A percentile compares a stretch with the other conserved stretches of the same genome.
Conservation (phyloP, 1,284 basidiomycete genomes). For the Mycena sp. region DNA sequence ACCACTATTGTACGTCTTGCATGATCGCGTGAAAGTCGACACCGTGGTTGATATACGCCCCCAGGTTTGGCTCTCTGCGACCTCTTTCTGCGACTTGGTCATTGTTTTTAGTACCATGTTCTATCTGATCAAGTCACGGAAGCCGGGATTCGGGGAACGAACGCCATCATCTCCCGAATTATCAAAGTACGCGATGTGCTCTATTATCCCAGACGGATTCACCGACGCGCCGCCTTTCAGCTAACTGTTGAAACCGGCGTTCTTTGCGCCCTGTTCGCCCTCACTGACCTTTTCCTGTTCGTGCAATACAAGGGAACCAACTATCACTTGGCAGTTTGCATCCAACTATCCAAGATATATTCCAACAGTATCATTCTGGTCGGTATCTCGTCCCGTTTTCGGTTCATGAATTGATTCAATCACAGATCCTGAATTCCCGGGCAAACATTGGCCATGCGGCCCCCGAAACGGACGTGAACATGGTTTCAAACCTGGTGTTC, state of each 20-base stretch:
- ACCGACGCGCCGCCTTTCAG: background rate
- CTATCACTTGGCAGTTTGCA: constrained; percentile 27
- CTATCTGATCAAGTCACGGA: background rate
- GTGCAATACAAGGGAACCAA: constrained; percentile 20
- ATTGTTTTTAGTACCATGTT: background rate
- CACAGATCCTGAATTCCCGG: constrained; percentile 19
- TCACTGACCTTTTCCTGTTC: constrained; percentile 22
- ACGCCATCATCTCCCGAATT: constrained; percentile 11
- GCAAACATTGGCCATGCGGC: constrained; percentile 6
- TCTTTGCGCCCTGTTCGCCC: constrained; percentile 19
- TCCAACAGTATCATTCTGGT: constrained; percentile 30
- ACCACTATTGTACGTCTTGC: background rate
- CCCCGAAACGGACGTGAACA: too few species aligned
- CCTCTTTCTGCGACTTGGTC: background rate
- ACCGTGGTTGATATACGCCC: background rate
- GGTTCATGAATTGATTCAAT: background rate
- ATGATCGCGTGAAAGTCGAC: background rate
- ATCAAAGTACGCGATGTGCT: constrained; percentile 1
- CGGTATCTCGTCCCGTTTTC: background rate
- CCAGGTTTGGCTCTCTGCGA: background rate
- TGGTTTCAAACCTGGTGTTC: too few species aligned
- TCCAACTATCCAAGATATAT: constrained; percentile 28
- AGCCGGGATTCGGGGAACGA: background rate
- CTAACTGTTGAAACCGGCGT: constrained; percentile 27
- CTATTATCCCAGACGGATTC: background rate